Conservation (phyloP, 352 stramenopile species). For the Phytophthora brassicae region DNA sequence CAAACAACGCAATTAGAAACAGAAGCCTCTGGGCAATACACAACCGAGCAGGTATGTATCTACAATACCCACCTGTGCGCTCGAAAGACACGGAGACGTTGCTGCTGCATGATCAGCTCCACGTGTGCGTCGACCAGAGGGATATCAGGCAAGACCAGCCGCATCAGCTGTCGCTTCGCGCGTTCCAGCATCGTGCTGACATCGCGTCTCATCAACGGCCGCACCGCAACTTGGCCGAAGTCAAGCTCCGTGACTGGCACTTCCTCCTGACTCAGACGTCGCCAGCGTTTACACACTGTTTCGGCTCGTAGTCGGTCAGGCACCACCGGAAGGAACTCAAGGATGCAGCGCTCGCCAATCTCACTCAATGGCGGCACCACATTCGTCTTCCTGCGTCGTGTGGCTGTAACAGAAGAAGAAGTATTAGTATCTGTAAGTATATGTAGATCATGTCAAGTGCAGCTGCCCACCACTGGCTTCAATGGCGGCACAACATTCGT, state of each 20-base stretch:
- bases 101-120: slow-evolving; percentile 38
- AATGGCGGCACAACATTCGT: slow-evolving; percentile 8
- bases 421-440: slow-evolving; percentile 10
- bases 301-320: slow-evolving; percentile 55
- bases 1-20: slow-evolving; percentile 16
- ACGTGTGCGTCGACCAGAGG: slow-evolving; percentile 47
- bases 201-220: slow-evolving; percentile 30
- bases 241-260: slow-evolving; percentile 51
- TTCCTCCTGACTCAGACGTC: slow-evolving; percentile 37
- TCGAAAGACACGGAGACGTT: slow-evolving; percentile 42
- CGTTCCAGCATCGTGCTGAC: slow-evolving; percentile 44
- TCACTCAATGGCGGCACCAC: slow-evolving; percentile 32
- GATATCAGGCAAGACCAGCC: slow-evolving; percentile 48
- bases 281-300: slow-evolving; percentile 61
- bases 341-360: slow-evolving; percentile 40
- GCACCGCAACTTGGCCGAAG: slow-evolving; percentile 38
- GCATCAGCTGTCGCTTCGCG: slow-evolving; percentile 31
- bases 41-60: neutral
- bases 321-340: slow-evolving; percentile 54
- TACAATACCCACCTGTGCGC: slow-evolving; percentile 43
- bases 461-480: no score
- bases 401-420: slow-evolving; percentile 8
- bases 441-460: slow-evolving; percentile 28
- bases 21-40: slow-evolving; percentile 3
- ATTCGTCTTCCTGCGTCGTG: neutral